A percentile compares a stretch with the other conserved stretches of the same genome.
Conservation (phyloP, 495 filamentous ascomycete species). For the Aspergillus carlsbadensis region DNA sequence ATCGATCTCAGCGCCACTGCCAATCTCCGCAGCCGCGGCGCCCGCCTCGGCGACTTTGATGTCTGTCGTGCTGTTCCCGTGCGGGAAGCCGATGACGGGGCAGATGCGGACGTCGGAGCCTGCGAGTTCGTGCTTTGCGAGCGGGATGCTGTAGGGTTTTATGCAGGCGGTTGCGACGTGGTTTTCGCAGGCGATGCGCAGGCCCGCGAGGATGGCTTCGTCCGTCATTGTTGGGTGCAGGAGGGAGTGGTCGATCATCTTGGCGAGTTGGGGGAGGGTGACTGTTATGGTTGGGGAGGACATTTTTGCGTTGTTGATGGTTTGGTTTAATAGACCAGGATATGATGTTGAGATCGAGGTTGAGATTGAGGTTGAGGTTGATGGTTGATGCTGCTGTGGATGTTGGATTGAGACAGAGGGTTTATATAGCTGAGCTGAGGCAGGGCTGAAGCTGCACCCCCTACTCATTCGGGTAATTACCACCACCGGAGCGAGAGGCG, state of each 20-base stretch:
- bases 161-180: slow-evolving; percentile 56
- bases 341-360: no score
- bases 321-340: no score
- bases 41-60: slow-evolving; percentile 54
- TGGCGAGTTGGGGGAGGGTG: slow-evolving; percentile 52
- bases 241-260: slow-evolving; percentile 61
- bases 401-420: no score
- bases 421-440: no score
- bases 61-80: slow-evolving; percentile 53
- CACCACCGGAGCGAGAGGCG: no score
- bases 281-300: slow-evolving; percentile 38
- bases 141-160: slow-evolving; percentile 52
- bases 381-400: no score
- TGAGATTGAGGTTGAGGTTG: no score
- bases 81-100: slow-evolving; percentile 58
- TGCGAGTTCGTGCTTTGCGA: slow-evolving; percentile 44
- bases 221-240: slow-evolving; percentile 62
- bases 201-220: slow-evolving; percentile 47
- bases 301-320: no score
- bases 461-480: no score
- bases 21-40: slow-evolving; percentile 43
- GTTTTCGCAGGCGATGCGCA: slow-evolving; percentile 44
- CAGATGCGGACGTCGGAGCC: slow-evolving; percentile 51
- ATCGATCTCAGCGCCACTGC: slow-evolving; percentile 55
- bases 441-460: no score